Evolutionary conservation across 495 filamentous ascomycete genomes (phyloP).

Genomic region (Tuber microsphaerosporum): DNA sequence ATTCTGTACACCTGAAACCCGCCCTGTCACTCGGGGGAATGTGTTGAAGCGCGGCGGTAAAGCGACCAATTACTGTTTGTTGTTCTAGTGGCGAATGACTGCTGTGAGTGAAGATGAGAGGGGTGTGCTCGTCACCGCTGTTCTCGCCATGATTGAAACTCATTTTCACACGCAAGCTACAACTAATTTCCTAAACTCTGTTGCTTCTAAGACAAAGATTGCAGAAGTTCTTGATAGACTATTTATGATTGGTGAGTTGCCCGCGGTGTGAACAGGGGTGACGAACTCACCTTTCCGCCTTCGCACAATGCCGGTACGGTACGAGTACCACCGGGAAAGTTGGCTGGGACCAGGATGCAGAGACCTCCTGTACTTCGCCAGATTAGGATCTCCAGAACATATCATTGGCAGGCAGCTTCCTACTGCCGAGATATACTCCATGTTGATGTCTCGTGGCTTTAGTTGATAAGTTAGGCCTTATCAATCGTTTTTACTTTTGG

Average conservation of each 20-base stretch:
- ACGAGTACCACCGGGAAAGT: neutral
- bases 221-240: neutral
- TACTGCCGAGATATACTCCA: neutral
- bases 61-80: neutral
- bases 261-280: neutral
- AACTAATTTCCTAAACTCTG: neutral
- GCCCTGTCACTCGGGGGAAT: neutral
- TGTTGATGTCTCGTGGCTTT: neutral
- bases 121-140: neutral
- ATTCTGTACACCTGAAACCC: neutral
- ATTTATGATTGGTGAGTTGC: neutral
- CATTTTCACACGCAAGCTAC: neutral
- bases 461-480: neutral
- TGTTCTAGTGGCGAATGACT: neutral
- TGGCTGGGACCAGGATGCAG: neutral
- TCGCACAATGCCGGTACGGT: too few relatives aligned
- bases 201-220: neutral
- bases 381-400: neutral
- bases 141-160: neutral
- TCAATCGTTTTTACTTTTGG: neutral
- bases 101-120: neutral
- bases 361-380: neutral
- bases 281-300: neutral
- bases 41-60: neutral
- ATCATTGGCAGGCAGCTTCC: neutral